phyloP scores from a whole-genome alignment of 257 asterid genomes.

The Primulina tabacum region DNA sequence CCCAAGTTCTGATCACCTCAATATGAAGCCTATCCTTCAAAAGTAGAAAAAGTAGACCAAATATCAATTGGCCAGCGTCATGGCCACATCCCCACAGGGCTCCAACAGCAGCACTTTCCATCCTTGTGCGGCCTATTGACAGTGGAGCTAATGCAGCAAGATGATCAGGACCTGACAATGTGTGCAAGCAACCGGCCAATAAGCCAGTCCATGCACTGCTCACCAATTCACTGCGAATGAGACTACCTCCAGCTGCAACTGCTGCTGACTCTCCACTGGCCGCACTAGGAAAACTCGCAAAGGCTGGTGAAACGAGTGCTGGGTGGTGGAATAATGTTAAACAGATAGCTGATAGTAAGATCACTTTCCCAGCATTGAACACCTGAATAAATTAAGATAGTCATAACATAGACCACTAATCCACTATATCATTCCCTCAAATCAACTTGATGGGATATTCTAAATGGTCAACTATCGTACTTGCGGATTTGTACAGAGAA shows the following conservation, averaged over 20 bases:
- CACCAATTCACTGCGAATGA: conserved; percentile 58
- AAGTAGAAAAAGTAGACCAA: conserved; percentile 77
- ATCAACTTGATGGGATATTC: neutral
- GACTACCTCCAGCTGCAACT: conserved; percentile 41
- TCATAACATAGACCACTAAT: neutral
- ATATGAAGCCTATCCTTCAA: conserved; percentile 87
- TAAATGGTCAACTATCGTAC: neutral
- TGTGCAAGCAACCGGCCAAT: conserved; percentile 97
- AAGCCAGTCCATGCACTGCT: conserved; percentile 99
- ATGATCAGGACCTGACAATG: conserved; percentile 95
- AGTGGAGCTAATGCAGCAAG: conserved; percentile 98
- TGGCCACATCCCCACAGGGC: conserved; percentile 99
- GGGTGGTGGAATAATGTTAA: conserved; percentile 53
- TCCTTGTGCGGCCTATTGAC: conserved; percentile 75
- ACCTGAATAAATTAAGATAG: conserved; percentile 44
- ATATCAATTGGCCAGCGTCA: conserved; percentile 87
- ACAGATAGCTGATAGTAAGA: conserved; percentile 56
- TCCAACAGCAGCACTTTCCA: conserved; percentile 94
- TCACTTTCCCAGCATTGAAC: conserved; percentile 44
- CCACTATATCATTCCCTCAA: neutral
- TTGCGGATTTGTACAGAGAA: neutral
- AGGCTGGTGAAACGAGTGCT: conserved; percentile 62
- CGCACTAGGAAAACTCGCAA: conserved; percentile 54
- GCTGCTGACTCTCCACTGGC: conserved; percentile 58
- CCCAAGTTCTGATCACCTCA: conserved; percentile 86